Conservation (phyloP, 805 yeast species). For the Saccharomycopsis sp. region DNA sequence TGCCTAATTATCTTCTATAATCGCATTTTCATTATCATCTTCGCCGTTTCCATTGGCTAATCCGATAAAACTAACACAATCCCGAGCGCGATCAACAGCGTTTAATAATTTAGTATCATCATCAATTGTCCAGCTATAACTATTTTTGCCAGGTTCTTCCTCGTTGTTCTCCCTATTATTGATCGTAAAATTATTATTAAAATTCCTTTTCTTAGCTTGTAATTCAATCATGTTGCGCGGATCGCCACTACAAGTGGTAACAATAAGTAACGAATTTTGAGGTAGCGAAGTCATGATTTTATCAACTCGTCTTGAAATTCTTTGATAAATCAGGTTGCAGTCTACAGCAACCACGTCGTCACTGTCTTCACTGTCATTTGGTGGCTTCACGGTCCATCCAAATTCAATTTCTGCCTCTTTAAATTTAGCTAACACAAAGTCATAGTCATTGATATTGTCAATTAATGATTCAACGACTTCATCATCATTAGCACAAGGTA, state of each 20-base stretch:
- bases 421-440: conserved; percentile 48
- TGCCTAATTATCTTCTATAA: no score
- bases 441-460: conserved; percentile 33
- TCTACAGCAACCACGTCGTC: conserved; percentile 21
- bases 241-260: conserved; percentile 60
- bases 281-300: conserved; percentile 49
- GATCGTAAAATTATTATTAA: conserved; percentile 37
- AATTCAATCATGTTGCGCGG: conserved; percentile 43
- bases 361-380: conserved; percentile 16
- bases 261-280: conserved; percentile 47
- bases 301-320: no score
- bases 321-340: no score
- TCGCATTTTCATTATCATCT: no score
- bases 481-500: conserved; percentile 51
- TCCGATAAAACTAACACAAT: conserved; percentile 52
- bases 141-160: no score
- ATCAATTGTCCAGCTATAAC: conserved; percentile 50
- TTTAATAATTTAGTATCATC: conserved; percentile 40
- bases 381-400: conserved; percentile 27
- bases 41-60: conserved; percentile 29
- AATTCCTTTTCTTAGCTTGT: conserved; percentile 36
- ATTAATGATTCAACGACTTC: conserved; percentile 42
- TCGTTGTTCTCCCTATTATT: conserved; percentile 31
- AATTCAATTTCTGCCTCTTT: conserved; percentile 49
- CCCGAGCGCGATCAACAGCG: conserved; percentile 48